Evolutionary conservation across 805 yeast species (phyloP).

Genomic region (Candida rishiriensis): DNA sequence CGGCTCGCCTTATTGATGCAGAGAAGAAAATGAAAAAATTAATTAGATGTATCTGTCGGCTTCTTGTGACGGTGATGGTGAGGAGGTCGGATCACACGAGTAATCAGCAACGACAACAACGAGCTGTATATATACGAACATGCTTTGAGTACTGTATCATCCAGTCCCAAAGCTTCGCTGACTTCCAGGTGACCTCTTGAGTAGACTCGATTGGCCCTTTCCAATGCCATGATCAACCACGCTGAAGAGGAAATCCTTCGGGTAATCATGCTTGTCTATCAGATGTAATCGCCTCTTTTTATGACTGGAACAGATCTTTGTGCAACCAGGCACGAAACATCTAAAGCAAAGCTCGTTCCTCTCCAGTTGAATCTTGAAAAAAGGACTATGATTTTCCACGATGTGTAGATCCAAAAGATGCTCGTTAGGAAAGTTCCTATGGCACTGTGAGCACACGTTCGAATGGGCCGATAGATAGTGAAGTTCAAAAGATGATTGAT

Average conservation of each 20-base stretch:
- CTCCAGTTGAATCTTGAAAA: conserved; percentile 32
- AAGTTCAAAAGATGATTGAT: conserved; percentile 10
- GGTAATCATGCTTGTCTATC: conserved; percentile 47
- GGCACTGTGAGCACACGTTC: conserved; percentile 35
- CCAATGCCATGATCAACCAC: conserved; percentile 25
- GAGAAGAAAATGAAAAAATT: no score
- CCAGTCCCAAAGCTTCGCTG: no score
- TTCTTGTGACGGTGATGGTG: no score
- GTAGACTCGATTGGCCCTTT: conserved; percentile 16
- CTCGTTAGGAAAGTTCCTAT: conserved; percentile 39
- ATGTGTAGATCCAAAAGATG: conserved; percentile 43
- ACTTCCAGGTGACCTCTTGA: conserved; percentile 9
- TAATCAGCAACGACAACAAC: no score
- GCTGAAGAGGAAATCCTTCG: conserved; percentile 30
- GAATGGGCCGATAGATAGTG: conserved; percentile 26
- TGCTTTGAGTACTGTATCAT: no score
- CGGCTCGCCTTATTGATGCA: no score
- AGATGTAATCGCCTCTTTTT: conserved; percentile 43
- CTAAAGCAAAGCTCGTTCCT: conserved; percentile 35
- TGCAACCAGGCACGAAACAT: conserved; percentile 43
- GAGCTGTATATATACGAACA: no score
- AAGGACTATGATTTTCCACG: conserved; percentile 50
- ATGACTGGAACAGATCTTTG: conserved; percentile 33
- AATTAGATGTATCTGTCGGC: no score
- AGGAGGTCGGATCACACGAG: no score